Evolutionary conservation across 169 alveolate genomes (phyloP), one percentile per base, ranked within the genome.

Genomic region (Eimeria maxima): DNA sequence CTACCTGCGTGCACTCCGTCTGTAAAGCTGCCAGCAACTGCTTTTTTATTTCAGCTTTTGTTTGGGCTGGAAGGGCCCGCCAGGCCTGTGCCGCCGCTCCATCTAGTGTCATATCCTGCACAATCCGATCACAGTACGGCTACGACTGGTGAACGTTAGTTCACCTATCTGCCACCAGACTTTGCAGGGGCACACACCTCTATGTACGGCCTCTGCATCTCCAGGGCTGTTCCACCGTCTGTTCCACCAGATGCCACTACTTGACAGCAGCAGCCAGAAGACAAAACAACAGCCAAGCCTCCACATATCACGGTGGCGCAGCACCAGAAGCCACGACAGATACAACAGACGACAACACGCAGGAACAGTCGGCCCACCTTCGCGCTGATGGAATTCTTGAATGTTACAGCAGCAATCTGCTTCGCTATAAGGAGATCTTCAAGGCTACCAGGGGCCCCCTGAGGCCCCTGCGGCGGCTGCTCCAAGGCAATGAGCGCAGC

Each of bases 311-410:
- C 73, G 33, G 0, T 0, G 27, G 7, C 10, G 27, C 55, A 44
- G 60, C 29, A 27, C 47, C 60, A 53, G 60, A 53, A 53, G 60
- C 3, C 16, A 53, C 60, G 16, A 22, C 57, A 42, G n/a, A 69
- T 0, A 33, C 63, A 13, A 18, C 13, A 7, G 57, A 69, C 29
- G 4, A 45, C 50, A 47, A 89, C 44, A 38, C 27, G 50, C 63
- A 42, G n/a, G 22, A n/a, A 42, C 11, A 27, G 1, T 22, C 29
- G 69, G 0, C 93, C 29, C 38, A 95, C 97, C 81, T 95, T 95
- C 24, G 97, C 97, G 69, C 97, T 95, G 87, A 95, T 91, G 76
- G 95, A 84, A 67, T 95, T 95, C 90, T 95, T 95, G 97, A 95
- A 90, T 24, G 95, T 65, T 53, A 95, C 95, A 16, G 96, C 97